Evolutionary conservation across 306 rosid genomes (phyloP), one percentile per base, ranked within the genome.

Genomic region (Glycine soja): DNA sequence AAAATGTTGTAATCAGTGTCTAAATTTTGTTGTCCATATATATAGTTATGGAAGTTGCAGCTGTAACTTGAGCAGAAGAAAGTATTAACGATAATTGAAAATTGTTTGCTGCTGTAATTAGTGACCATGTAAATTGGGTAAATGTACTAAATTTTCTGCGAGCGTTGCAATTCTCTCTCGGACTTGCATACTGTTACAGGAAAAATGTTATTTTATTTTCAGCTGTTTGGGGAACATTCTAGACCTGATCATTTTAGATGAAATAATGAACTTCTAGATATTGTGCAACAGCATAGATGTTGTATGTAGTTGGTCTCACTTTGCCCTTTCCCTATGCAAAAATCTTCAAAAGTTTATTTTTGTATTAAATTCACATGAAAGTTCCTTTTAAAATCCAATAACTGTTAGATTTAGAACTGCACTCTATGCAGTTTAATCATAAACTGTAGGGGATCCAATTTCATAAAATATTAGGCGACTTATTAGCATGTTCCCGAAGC

Each of bases 1-100:
- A 82, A 90, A 89, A 67, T 82, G 86, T 72, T 90, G 92, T 87
- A 87, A 82, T 75, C 85, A 52, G 76, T 80, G 85, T 83, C 75
- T 89, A 86, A 81, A 80, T 84, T 85, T 89, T 77, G 68, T 70
- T 84, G 86, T 75, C 74, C 85, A 30, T 83, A 48, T 38, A 67
- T 80, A 67, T 80, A 71, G 78, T 64, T 75, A 53, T 83, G 78
- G 58, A 70, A 66, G 71, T 81, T 68, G 82, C 78, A 61, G 72
- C 42, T 86, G 78, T 82, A 85, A 72, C 79, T 83, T 80, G 80
- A 77, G 53, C 80, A 69, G 80, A 78, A 78, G 79, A 86, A 40
- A 78, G 84, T 78, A 62, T 82, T 76, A 76, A 70, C 77, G 48
- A 51, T 8, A 75, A 58, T 50, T 74, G 81, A 59, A 70, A 74